phyloP scores from a whole-genome alignment of 495 filamentous ascomycete species.

The Neurospora sp. region DNA sequence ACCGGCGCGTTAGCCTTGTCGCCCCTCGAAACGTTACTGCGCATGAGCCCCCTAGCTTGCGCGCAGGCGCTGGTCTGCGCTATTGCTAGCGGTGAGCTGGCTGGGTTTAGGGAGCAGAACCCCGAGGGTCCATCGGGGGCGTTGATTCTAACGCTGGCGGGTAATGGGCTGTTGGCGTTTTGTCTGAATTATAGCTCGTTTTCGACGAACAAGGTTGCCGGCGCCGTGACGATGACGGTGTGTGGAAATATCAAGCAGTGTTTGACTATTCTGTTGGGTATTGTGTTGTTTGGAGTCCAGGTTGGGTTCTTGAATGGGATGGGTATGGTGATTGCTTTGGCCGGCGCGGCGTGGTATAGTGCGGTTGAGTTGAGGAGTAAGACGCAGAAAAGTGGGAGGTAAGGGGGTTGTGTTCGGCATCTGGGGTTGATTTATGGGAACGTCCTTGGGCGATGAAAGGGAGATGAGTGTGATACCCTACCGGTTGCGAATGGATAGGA shows the following conservation, averaged over 20 bases:
- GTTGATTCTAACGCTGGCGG: constrained; percentile 21
- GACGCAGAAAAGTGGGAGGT: neutral
- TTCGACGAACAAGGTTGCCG: constrained; percentile 45
- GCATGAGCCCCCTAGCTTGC: constrained; percentile 47
- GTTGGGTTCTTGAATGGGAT: constrained; percentile 36
- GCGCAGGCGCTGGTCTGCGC: constrained; percentile 42
- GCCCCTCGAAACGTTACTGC: constrained; percentile 43
- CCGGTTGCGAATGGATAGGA: neutral
- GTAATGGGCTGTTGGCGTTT: constrained; percentile 45
- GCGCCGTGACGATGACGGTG: constrained; percentile 48
- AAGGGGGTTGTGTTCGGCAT: neutral
- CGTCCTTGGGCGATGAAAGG: neutral
- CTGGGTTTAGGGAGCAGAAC: constrained; percentile 10
- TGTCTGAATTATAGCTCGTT: constrained; percentile 45
- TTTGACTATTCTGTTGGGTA: constrained; percentile 44
- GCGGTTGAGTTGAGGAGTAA: constrained; percentile 27
- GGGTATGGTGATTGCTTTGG: constrained; percentile 36
- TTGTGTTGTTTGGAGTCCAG: constrained; percentile 40
- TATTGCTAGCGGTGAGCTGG: constrained; percentile 36
- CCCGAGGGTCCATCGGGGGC: constrained; percentile 7
- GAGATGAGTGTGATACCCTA: neutral
- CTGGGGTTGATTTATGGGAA: neutral
- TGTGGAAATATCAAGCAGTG: constrained; percentile 51
- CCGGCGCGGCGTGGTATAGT: constrained; percentile 39
- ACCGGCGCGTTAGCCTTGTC: constrained; percentile 41